These are phyloP conservation scores for Wickerhamiella sorbophila DNA, from an alignment of 805 yeast species.

Conservation along the genomic window DNA sequence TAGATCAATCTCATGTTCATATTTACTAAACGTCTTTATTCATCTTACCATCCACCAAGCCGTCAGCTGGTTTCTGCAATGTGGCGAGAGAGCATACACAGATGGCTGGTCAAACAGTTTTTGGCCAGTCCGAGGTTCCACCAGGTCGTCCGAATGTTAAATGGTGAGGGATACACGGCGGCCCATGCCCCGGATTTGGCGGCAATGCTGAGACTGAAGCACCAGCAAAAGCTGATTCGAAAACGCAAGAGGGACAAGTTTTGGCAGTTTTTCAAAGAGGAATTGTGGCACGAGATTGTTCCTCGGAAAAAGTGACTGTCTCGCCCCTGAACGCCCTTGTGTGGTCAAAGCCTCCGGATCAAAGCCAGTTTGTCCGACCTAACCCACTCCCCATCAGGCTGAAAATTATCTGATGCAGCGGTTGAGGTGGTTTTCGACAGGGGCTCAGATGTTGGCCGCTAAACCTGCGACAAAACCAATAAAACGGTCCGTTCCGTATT, in stretches of 20 bases:
- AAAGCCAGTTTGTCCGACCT: too few species aligned
- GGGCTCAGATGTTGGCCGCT: too few species aligned
- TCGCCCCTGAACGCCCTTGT: too few species aligned
- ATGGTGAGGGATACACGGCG: constrained; percentile 14
- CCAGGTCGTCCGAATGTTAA: constrained; percentile 15
- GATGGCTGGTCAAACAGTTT: constrained; percentile 14
- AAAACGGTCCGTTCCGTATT: constrained; percentile 12
- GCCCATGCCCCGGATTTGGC: constrained; percentile 10
- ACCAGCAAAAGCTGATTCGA: constrained; percentile 7
- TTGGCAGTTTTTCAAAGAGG: constrained; percentile 17
- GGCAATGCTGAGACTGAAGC: constrained; percentile 5
- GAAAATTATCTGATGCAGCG: too few species aligned
- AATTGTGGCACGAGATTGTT: constrained; percentile 15
- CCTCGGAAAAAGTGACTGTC: too few species aligned
- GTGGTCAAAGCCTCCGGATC: too few species aligned
- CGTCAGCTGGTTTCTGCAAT: constrained; percentile 1
- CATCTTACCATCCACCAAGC: too few species aligned
- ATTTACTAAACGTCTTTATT: too few species aligned
- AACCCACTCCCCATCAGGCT: too few species aligned
- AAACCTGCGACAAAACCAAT: too few species aligned
- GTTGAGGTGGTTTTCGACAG: too few species aligned
- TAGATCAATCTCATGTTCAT: too few species aligned
- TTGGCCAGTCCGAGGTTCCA: constrained; percentile 19
- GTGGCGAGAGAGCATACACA: constrained; percentile 17
- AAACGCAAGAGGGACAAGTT: constrained; percentile 10